Evolutionary conservation across 495 filamentous ascomycete species (phyloP).

Genomic region (Penicillium salamii): DNA sequence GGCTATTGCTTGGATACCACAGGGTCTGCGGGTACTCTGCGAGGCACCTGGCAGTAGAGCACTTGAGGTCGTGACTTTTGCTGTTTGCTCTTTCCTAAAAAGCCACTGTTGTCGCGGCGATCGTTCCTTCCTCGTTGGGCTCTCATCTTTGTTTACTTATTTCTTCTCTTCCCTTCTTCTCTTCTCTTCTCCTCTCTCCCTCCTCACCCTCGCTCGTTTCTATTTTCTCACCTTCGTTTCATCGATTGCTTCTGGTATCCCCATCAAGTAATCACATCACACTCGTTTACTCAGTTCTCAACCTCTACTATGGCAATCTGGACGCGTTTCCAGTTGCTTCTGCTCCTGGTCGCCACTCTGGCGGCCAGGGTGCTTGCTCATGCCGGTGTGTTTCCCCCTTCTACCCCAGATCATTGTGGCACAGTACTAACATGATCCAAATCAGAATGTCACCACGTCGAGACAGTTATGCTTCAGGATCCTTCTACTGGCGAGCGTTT

Average conservation of each 20-base stretch:
- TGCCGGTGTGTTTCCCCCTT: background rate
- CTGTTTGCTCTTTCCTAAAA: background rate
- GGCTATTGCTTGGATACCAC: no score
- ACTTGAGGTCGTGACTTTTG: constrained; percentile 1
- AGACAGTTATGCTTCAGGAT: constrained; percentile 3
- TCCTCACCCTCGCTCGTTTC: background rate
- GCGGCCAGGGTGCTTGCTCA: background rate
- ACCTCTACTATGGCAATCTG: background rate
- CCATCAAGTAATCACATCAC: background rate
- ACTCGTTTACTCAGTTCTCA: background rate
- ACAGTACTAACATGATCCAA: background rate
- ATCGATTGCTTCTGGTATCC: background rate
- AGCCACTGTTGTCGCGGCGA: background rate
- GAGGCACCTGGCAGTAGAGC: no score
- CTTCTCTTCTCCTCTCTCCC: background rate
- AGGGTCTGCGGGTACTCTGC: no score
- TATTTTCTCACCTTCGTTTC: background rate
- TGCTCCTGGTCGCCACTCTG: background rate
- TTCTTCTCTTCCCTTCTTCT: background rate
- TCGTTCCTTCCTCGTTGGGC: background rate
- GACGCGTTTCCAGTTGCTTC: constrained; percentile 1
- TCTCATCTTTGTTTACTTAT: background rate
- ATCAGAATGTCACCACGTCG: constrained; percentile 1
- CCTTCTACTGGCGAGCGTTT: constrained; percentile 11
- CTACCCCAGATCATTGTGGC: background rate